Evolutionary conservation across 2,329 filamentous ascomycete genomes (phyloP), one percentile per base, ranked within the genome.

Genomic region (Aspergillus ochraceoroseus): DNA sequence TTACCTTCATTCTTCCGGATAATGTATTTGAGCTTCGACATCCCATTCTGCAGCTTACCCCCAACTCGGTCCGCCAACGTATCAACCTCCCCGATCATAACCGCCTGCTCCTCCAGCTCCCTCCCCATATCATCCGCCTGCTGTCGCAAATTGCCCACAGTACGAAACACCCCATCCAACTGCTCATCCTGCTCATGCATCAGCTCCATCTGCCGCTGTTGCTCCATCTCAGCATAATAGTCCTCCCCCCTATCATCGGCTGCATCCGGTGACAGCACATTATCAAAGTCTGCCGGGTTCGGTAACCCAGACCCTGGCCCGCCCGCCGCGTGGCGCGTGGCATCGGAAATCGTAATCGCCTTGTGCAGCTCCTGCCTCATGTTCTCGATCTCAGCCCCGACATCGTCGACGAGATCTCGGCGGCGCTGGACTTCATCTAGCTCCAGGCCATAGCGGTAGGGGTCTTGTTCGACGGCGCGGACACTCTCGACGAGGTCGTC

Each of bases 71-170:
- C 89, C 3, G 87, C 87, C 41, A 94, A 73, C 19, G 74, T 77
- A 65, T 96, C 90, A 27, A 94, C 84, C 37, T 85, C 82, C 48
- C 92, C 82, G 42, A 98, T 73, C 77, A 96, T 83, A 64, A 88
- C 86, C 14, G 76, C 77, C 73, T 98, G 92, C 70, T 98, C 92
- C 67, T 95, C 94, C 31, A 98, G 73, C 70, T 98, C 92, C 42
- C 90, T 75, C 1, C 92, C 90, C 90, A 98, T 98, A 54, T 88
- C 86, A 65, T 94, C 83, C 1, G 92, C 94, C 73, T 96, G 92
- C 59, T 84, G 76, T 41, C 90, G 75, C 59, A 98, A 68, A 61
- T 88, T 95, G 2, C 89, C 90, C 15, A 98, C 92, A 1, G 90
- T 96, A 52, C 82, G 79, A 61, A 94, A 95, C 32, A 98, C 90